These are phyloP conservation scores for Ophiostoma populinum DNA, from an alignment of 2,329 filamentous ascomycete species.

Conservation along the genomic window DNA sequence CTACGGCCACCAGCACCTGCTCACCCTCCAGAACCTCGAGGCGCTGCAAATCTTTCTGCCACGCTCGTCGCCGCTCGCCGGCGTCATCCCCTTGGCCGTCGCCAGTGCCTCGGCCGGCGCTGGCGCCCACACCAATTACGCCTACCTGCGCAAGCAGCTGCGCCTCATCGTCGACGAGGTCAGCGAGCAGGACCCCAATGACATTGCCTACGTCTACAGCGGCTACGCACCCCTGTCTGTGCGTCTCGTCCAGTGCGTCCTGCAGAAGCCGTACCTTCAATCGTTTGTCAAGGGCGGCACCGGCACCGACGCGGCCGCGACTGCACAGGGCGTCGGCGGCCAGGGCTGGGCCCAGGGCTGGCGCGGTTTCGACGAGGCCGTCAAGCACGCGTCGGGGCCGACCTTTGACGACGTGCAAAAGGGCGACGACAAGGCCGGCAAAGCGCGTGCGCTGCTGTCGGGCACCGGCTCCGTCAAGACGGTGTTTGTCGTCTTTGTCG, in stretches of 20 bases:
- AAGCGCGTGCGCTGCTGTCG: slow-evolving; percentile 67
- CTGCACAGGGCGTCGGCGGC: no score
- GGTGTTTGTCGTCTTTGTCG: slow-evolving; percentile 89
- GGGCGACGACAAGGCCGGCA: slow-evolving; percentile 81
- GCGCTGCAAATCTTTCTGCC: slow-evolving; percentile 76
- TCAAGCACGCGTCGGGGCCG: slow-evolving; percentile 72
- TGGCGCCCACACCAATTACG: slow-evolving; percentile 69
- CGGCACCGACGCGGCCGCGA: not conserved
- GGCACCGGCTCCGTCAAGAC: slow-evolving; percentile 63
- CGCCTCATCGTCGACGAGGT: slow-evolving; percentile 91
- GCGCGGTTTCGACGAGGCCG: slow-evolving; percentile 82
- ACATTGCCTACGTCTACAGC: slow-evolving; percentile 95
- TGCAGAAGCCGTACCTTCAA: slow-evolving; percentile 76
- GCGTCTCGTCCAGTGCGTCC: slow-evolving; percentile 75
- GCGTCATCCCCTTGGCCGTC: slow-evolving; percentile 61
- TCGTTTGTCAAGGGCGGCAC: slow-evolving; percentile 41
- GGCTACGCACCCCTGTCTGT: slow-evolving; percentile 90
- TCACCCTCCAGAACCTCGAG: slow-evolving; percentile 77
- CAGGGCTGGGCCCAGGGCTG: slow-evolving; percentile 56
- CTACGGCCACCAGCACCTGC: slow-evolving; percentile 86
- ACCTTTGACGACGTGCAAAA: slow-evolving; percentile 89
- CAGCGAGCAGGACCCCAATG: slow-evolving; percentile 82
- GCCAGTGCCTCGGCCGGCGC: slow-evolving; percentile 27
- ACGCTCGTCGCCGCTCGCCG: slow-evolving; percentile 58
- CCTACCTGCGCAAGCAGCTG: slow-evolving; percentile 68